These are phyloP conservation scores for Aspergillus texensis DNA, from an alignment of 2,329 filamentous ascomycete genomes.

Conservation along the genomic window DNA sequence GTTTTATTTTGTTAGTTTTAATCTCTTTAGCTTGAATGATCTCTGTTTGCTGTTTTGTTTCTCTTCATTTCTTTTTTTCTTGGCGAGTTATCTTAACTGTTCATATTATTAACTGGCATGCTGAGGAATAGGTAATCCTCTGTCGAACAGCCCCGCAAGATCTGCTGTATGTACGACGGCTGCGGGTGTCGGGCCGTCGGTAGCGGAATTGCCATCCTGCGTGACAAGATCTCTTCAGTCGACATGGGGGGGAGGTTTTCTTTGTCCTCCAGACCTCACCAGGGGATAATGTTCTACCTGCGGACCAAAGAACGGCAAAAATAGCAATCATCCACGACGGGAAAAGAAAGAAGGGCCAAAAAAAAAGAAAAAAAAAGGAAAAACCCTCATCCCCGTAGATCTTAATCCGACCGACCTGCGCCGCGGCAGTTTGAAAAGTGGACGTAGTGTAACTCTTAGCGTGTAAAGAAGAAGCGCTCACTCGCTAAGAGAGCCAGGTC, in stretches of 20 bases:
- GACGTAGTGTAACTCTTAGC: constrained; percentile 2
- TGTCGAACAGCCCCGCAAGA: constrained; percentile 22
- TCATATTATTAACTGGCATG: constrained; percentile 6
- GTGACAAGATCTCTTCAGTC: constrained; percentile 7
- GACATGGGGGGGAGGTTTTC: not conserved
- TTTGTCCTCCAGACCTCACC: not conserved
- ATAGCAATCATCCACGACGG: not conserved
- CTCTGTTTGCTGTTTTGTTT: not conserved
- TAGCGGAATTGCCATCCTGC: constrained; percentile 23
- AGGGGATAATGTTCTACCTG: not conserved
- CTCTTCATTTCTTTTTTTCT: not conserved
- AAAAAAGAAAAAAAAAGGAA: not conserved
- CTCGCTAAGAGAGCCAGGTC: not conserved
- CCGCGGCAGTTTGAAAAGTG: constrained; percentile 1
- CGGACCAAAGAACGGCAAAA: not conserved
- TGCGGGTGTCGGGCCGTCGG: constrained; percentile 29
- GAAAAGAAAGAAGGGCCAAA: not conserved
- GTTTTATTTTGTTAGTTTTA: not conserved
- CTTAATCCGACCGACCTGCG: constrained; percentile 8
- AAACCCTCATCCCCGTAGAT: constrained; percentile 4
- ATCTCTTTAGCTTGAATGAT: not conserved
- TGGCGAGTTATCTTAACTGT: not conserved
- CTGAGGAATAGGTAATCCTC: not conserved
- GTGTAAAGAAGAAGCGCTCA: not conserved
- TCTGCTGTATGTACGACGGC: constrained; percentile 29